These are phyloP conservation scores for Keithomyces neogunnii DNA, from an alignment of 2,329 filamentous ascomycete genomes.

Conservation along the genomic window DNA sequence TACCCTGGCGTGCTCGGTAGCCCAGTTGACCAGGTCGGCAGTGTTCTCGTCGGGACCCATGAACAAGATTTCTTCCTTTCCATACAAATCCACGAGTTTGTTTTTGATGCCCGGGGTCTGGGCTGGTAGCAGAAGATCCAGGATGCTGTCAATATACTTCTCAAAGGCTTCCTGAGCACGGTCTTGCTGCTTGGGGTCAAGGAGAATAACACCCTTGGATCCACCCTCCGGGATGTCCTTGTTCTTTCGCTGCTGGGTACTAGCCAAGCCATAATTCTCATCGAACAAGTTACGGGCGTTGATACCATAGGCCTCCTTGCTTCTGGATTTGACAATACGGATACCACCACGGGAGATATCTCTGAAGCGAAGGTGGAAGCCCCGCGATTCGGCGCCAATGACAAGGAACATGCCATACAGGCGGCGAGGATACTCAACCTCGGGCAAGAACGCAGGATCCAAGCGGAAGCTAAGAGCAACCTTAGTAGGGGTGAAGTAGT, in stretches of 20 bases:
- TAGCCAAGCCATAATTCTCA: constrained; percentile 97
- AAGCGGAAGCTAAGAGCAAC: constrained; percentile 95
- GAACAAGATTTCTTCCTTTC: constrained; percentile 94
- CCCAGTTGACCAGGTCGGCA: constrained; percentile 94
- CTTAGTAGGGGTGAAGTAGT: constrained; percentile 96
- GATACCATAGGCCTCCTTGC: constrained; percentile 91
- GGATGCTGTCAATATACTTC: constrained; percentile 98
- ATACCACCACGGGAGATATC: constrained; percentile 97
- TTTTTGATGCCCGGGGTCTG: constrained; percentile 97
- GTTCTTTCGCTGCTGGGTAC: constrained; percentile 99
- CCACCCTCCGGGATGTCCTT: constrained; percentile 99
- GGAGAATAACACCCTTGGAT: constrained; percentile 92
- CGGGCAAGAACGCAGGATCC: constrained; percentile 79
- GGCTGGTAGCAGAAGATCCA: constrained; percentile 86
- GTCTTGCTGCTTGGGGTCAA: constrained; percentile 91
- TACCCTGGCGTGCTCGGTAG: constrained; percentile 83
- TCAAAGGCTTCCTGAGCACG: constrained; percentile 89
- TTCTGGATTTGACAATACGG: constrained; percentile 95
- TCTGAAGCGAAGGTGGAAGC: constrained; percentile 95
- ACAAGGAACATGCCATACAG: constrained; percentile 98
- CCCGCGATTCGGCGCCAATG: constrained; percentile 91
- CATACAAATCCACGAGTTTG: constrained; percentile 90
- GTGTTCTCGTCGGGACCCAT: constrained; percentile 99
- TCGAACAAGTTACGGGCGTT: constrained; percentile 96
- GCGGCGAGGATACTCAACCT: constrained; percentile 85